phyloP scores from a whole-genome alignment of 129 eudicot genomes.

The Flaveria trinervia region DNA sequence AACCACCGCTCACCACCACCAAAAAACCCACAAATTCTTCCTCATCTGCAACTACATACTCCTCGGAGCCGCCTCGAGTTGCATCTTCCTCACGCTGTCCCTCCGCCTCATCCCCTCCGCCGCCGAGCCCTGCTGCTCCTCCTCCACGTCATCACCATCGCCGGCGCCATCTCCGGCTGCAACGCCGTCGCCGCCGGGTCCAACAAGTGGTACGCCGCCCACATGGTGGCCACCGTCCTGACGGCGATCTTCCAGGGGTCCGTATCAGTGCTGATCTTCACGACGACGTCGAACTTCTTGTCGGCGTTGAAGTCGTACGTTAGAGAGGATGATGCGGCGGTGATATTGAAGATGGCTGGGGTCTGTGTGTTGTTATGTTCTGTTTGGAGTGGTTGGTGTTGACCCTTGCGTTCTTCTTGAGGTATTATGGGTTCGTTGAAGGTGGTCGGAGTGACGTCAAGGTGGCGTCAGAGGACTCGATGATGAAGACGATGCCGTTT shows the following conservation, averaged over 20 bases:
- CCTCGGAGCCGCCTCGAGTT: conserved; percentile 71
- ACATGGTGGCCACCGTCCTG: conserved; percentile 65
- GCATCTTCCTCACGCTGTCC: conserved; percentile 87
- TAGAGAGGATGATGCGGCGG: conserved; percentile 61
- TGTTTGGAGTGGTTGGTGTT: conserved; percentile 75
- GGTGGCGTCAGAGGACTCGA: not conserved
- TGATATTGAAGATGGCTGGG: conserved; percentile 71
- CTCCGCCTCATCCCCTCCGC: conserved; percentile 66
- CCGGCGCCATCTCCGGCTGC: conserved; percentile 71
- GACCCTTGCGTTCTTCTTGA: conserved; percentile 67
- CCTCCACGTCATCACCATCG: conserved; percentile 76
- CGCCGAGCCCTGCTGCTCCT: conserved; percentile 50
- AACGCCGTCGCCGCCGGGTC: conserved; percentile 48
- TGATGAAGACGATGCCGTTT: not conserved
- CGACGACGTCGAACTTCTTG: conserved; percentile 61
- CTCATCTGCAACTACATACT: conserved; percentile 55
- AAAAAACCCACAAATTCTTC: conserved; percentile 56
- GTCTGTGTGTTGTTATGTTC: conserved; percentile 62
- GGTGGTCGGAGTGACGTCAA: conserved; percentile 18
- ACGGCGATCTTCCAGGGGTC: conserved; percentile 87
- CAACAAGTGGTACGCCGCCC: conserved; percentile 63
- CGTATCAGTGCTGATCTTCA: conserved; percentile 66
- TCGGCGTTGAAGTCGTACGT: conserved; percentile 68
- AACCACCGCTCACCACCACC: not conserved
- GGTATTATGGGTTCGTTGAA: conserved; percentile 57